Conservation (phyloP, 1,139 yeast species). For the Komagataea norvegica region DNA sequence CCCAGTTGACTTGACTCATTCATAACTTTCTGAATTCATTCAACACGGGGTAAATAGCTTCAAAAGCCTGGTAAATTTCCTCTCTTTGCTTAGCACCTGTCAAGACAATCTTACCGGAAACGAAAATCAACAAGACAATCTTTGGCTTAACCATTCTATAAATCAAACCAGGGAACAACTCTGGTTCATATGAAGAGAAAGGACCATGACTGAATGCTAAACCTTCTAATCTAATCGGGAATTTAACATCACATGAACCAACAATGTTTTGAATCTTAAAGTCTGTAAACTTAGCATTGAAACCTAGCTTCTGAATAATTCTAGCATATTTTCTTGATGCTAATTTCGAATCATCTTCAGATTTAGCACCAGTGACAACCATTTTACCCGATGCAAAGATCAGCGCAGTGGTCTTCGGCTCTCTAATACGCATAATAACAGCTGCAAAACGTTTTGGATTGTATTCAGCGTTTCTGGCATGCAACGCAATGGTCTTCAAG, state of each 20-base stretch:
- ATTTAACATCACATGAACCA: slow-evolving; percentile 97
- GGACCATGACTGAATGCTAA: slow-evolving; percentile 98
- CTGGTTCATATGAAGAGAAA: slow-evolving; percentile 98
- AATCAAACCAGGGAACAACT: slow-evolving; percentile 94
- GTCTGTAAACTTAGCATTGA: slow-evolving; percentile 92
- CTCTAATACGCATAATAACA: slow-evolving; percentile 98
- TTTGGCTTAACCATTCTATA: slow-evolving; percentile 99
- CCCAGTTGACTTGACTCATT: no score
- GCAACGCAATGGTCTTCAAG: slow-evolving; percentile 93
- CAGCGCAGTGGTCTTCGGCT: slow-evolving; percentile 96
- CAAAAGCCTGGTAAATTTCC: slow-evolving; percentile 96
- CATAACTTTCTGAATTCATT: slow-evolving; percentile 86
- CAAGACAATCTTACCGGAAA: slow-evolving; percentile 93
- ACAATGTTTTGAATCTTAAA: slow-evolving; percentile 97
- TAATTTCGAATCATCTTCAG: slow-evolving; percentile 94
- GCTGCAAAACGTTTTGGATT: slow-evolving; percentile 99
- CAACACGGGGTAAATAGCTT: slow-evolving; percentile 95
- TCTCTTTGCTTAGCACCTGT: slow-evolving; percentile 99
- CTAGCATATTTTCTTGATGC: slow-evolving; percentile 98
- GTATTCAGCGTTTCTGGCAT: slow-evolving; percentile 98
- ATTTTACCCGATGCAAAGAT: slow-evolving; percentile 98
- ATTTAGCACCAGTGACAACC: slow-evolving; percentile 99
- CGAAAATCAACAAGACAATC: slow-evolving; percentile 91
- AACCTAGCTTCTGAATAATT: slow-evolving; percentile 95
- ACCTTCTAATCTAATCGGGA: slow-evolving; percentile 96